These are phyloP conservation scores for Phlegmacium glaucopus DNA, from an alignment of 768 basidiomycete genomes.

Conservation along the genomic window DNA sequence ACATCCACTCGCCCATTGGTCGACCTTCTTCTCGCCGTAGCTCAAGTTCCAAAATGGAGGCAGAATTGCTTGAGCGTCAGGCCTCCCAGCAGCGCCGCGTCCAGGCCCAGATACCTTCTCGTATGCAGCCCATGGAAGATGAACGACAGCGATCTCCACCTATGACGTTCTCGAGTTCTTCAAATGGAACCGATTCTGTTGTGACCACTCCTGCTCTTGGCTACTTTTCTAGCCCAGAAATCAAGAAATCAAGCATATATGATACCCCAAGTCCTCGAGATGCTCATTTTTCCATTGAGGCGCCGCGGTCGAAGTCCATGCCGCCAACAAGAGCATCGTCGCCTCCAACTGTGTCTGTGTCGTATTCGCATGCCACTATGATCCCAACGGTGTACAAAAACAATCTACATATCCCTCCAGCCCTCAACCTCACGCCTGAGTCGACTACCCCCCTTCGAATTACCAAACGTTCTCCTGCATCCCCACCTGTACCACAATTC, in stretches of 20 bases:
- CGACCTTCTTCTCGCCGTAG: background rate
- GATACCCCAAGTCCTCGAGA: slow-evolving; percentile 2
- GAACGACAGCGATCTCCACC: slow-evolving; percentile 12
- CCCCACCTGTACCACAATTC: slow-evolving; percentile 4
- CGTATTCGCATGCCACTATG: background rate
- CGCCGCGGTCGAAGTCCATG: background rate
- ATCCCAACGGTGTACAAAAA: background rate
- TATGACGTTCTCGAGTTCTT: slow-evolving; percentile 25
- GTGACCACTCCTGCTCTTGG: background rate
- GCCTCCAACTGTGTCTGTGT: background rate
- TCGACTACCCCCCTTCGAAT: slow-evolving; percentile 21
- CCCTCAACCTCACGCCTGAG: slow-evolving; percentile 9
- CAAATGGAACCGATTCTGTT: slow-evolving; percentile 18
- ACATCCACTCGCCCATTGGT: slow-evolving; percentile 1
- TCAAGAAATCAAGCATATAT: background rate
- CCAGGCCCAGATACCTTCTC: background rate
- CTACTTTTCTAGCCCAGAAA: background rate
- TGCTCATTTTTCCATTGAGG: background rate
- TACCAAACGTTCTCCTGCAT: slow-evolving; percentile 21
- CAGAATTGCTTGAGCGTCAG: slow-evolving; percentile 1
- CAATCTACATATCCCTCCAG: slow-evolving; percentile 4
- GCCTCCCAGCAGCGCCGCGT: background rate
- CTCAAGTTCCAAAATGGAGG: background rate
- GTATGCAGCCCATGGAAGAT: too few relatives aligned
- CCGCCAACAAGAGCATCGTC: background rate